A percentile compares a stretch with the other conserved stretches of the same genome.
phyloP scores from a whole-genome alignment of 169 alveolate species.

The Plasmodium ovale region DNA sequence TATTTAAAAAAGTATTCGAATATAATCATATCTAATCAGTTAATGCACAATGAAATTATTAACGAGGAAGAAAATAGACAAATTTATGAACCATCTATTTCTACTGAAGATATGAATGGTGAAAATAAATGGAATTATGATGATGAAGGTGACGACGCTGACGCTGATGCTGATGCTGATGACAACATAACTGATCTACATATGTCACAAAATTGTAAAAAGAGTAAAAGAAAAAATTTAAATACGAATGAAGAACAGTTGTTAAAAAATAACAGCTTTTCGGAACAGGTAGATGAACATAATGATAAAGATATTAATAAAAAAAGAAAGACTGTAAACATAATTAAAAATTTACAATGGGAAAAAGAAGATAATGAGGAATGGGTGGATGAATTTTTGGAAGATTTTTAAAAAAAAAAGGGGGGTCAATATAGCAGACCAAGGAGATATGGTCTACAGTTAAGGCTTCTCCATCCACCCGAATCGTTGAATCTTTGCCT shows the following conservation, averaged over 20 bases:
- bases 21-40: slow-evolving; percentile 15
- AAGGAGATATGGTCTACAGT: too few relatives aligned
- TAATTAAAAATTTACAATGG: slow-evolving; percentile 53
- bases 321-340: slow-evolving; percentile 59
- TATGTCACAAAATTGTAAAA: slow-evolving; percentile 22
- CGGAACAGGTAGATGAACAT: not conserved
- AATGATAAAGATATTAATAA: slow-evolving; percentile 33
- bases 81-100: slow-evolving; percentile 25
- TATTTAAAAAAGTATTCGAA: slow-evolving; percentile 54
- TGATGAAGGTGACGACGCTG: not conserved
- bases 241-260: slow-evolving; percentile 14
- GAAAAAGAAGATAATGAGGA: slow-evolving; percentile 66
- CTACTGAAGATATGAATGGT: slow-evolving; percentile 37
- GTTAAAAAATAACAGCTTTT: not conserved
- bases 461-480: too few relatives aligned
- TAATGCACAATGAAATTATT: slow-evolving; percentile 25
- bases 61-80: slow-evolving; percentile 12
- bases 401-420: slow-evolving; percentile 57
- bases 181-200: slow-evolving; percentile 24
- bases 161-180: not conserved
- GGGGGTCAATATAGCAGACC: too few relatives aligned
- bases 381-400: slow-evolving; percentile 76
- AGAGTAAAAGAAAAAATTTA: slow-evolving; percentile 34
- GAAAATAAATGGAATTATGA: slow-evolving; percentile 30
- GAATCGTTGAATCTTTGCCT: too few relatives aligned